These are phyloP conservation scores for Penicillium sp. DNA, from an alignment of 2,329 filamentous ascomycete species.

Conservation along the genomic window DNA sequence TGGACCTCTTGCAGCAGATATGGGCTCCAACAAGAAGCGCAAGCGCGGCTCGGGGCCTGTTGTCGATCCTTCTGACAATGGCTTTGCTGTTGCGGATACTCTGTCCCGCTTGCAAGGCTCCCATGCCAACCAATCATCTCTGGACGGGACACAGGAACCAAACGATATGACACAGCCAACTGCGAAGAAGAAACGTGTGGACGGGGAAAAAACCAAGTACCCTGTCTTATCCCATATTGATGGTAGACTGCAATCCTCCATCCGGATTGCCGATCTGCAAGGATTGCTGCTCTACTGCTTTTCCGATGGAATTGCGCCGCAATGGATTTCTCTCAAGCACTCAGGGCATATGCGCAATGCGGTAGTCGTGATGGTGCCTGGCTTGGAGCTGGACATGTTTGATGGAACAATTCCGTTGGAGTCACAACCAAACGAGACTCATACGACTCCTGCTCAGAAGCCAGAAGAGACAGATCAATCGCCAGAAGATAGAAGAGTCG, in stretches of 20 bases:
- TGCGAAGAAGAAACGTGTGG: constrained; percentile 23
- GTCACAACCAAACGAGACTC: constrained; percentile 13
- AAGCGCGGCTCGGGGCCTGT: constrained; percentile 23
- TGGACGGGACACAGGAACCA: neutral
- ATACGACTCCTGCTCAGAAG: no score
- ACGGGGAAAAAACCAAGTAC: constrained; percentile 46
- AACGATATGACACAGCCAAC: constrained; percentile 5
- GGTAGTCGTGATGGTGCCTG: constrained; percentile 86
- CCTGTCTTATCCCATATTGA: constrained; percentile 50
- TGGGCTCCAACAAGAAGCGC: constrained; percentile 33
- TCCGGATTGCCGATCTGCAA: constrained; percentile 56
- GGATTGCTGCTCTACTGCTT: constrained; percentile 55
- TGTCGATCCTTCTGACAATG: constrained; percentile 12
- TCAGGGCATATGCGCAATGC: constrained; percentile 60
- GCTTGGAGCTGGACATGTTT: constrained; percentile 87
- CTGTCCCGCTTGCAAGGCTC: constrained; percentile 28
- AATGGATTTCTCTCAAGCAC: constrained; percentile 58
- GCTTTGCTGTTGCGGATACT: constrained; percentile 30
- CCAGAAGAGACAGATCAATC: constrained; percentile 15
- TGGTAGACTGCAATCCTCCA: constrained; percentile 50
- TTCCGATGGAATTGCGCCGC: constrained; percentile 56
- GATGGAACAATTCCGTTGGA: constrained; percentile 50
- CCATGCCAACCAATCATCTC: constrained; percentile 4
- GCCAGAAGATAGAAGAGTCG: constrained; percentile 16
- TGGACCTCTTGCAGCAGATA: constrained; percentile 6